phyloP scores from a whole-genome alignment of 768 basidiomycete genomes.

The Scleroderma citrinum region DNA sequence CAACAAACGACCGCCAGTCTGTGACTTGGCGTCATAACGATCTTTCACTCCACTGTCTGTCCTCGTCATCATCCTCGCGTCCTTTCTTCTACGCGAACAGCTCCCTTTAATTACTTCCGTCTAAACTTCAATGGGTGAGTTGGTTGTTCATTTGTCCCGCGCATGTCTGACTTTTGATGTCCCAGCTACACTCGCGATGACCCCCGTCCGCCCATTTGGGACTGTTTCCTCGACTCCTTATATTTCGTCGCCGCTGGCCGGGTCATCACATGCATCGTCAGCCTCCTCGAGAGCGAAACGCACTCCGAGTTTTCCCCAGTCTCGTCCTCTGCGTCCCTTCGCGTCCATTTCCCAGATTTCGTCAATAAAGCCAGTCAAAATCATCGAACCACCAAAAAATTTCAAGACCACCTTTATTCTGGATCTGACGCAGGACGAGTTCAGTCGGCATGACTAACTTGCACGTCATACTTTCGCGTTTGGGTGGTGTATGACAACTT shows the following conservation, averaged over 20 bases:
- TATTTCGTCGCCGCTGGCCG: constrained; percentile 62
- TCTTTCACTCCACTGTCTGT: constrained; percentile 13
- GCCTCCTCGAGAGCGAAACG: constrained; percentile 37
- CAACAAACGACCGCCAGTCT: constrained; percentile 24
- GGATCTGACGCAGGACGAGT: constrained; percentile 77
- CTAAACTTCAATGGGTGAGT: constrained; percentile 43
- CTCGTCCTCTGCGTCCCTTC: constrained; percentile 76
- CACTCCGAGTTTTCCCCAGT: constrained; percentile 55
- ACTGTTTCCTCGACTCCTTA: constrained; percentile 23
- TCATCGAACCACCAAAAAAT: constrained; percentile 75
- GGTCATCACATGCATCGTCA: constrained; percentile 27
- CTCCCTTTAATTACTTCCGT: neutral
- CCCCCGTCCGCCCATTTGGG: constrained; percentile 25
- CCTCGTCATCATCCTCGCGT: too few species aligned
- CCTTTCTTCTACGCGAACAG: too few species aligned
- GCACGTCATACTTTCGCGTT: neutral
- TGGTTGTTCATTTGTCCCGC: too few species aligned
- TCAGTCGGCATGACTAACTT: constrained; percentile 58
- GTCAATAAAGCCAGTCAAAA: constrained; percentile 53
- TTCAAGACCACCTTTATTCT: constrained; percentile 66
- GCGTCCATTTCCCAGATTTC: constrained; percentile 42
- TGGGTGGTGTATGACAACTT: too few species aligned
- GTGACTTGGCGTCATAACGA: constrained; percentile 24
- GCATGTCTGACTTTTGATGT: constrained; percentile 1
- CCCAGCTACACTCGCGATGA: constrained; percentile 40